phyloP scores from a whole-genome alignment of 108 stramenopile genomes.

The Skeletonema potamos region DNA sequence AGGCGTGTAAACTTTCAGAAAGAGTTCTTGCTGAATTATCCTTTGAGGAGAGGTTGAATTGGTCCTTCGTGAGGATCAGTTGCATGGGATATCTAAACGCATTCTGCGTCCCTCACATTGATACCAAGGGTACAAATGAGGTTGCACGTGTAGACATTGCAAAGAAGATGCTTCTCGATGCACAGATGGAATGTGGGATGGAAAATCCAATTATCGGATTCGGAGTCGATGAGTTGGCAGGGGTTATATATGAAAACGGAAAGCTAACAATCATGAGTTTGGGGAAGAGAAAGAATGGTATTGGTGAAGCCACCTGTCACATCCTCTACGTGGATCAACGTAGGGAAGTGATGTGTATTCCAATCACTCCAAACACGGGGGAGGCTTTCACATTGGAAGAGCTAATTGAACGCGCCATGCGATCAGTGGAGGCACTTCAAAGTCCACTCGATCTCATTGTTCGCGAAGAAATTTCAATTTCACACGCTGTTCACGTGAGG shows the following conservation, averaged over 20 bases:
- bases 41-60: conserved; percentile 4
- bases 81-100: conserved; percentile 10
- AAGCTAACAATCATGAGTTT: not conserved
- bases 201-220: conserved; percentile 10
- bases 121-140: conserved; percentile 20
- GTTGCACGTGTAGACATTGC: not conserved
- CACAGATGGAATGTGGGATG: not conserved
- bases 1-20: conserved; percentile 4
- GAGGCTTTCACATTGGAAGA: conserved; percentile 10
- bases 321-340: conserved; percentile 14
- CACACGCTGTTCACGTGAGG: conserved; percentile 7
- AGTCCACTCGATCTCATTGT: conserved; percentile 18
- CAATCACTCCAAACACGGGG: conserved; percentile 11
- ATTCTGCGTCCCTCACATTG: conserved; percentile 1
- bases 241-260: not conserved
- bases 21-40: conserved; percentile 7
- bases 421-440: conserved; percentile 19
- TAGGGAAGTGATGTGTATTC: conserved; percentile 9
- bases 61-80: conserved; percentile 10
- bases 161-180: not conserved
- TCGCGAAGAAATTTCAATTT: not conserved
- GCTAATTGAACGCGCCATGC: conserved; percentile 13
- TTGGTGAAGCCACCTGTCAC: conserved; percentile 36
- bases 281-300: conserved; percentile 13
- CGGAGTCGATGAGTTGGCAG: conserved; percentile 30